Evolutionary conservation across 495 filamentous ascomycete species (phyloP), one percentile per base, ranked within the genome.

Genomic region (Tuber borchii): DNA sequence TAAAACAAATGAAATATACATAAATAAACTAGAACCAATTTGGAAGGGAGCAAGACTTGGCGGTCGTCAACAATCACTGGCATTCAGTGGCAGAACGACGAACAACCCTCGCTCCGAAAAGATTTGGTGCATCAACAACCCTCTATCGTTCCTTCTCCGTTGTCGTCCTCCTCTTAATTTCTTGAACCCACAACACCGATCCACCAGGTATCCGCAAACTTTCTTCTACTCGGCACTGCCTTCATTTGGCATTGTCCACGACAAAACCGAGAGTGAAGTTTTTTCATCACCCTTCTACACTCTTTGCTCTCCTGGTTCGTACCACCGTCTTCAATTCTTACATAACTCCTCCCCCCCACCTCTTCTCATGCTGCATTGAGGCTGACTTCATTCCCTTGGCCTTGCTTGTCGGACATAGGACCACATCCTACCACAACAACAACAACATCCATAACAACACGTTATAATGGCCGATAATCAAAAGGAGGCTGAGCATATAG

Each of bases 401-500:
- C 51, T 71, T 74, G 56, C 71, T 42, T 42, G 74, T 44, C 71
- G 71, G 73, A 56, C 69, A 70, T n/a, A 73, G 70, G 73, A 71
- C 70, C 71, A 20, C 73, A 75, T 34, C 46, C 42, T 79, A 71
- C 61, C 42, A 14, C 56, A 65, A 65, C 56, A 65, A 65, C 56
- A 65, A 65, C 56, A 65, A 31, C 56, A 65, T 65, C 26, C 56
- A 65, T 65, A 73, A 71, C 61, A 79, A 79, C 78, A 77, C 78
- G 78, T 79, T 44, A 72, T 75, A 73, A 79, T 79, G 78, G 78
- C 78, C 48, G 78, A 79, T 68, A 76, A 76, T 43, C 77, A 81
- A 70, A 80, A 81, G 43, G 75, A 74, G 69, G 78, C 78, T 56
- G 78, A 80, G 44, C 79, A 81, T 40, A 81, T 81, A 77, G 79